Base-by-base conservation (phyloP, 1,284 basidiomycete species). In the Pseudozyma tsukubaensis region DNA sequence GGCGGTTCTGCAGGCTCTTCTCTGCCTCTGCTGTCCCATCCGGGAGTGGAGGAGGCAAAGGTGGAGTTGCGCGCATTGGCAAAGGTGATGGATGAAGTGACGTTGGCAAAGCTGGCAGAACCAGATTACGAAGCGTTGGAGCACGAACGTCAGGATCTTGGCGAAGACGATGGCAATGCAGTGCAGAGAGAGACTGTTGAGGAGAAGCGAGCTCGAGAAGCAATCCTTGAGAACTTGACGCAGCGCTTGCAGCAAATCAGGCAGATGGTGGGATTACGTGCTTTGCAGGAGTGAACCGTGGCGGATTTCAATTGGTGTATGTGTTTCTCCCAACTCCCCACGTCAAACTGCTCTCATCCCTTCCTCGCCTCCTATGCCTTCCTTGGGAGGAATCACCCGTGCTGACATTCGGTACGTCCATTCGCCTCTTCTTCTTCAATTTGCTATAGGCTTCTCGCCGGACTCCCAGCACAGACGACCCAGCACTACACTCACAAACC, bases 121-220 rank as follows among this genome's bases (percentile, higher is more conserved):
- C 72, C 62, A 36, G 77, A 78, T 62, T 75, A 75, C 43, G 75
- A 75, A 24, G 77, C 77, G 1, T 12, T 75, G 32, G 65, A 77
- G 51, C 77, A 78, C 45, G 77, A 78, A n/a, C n/a, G 40, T 1
- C 63, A 75, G 52, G 75, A 78, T 56, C 50, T n/a, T 2, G 51
- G 29, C 2, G 32, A 60, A 45, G 64, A 50, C 16, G 53, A 37
- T 1, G 60, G 18, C 1, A 32, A 16, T 6, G 21, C 14, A 1
- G 29, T 18, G 48, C 35, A 24, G 14, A 44, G 65, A 24, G 66
- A 74, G 35, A 59, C 66, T 11, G 48, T 43, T 11, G 19, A 50
- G 18, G 51, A 66, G 16, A 50, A 35, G 45, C 10, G 9, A 7
- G 50, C 49, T 1, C 50, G 72, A 16, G 40, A 66, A 16, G 37